Base-by-base conservation (phyloP, 2,329 filamentous ascomycete genomes). In the Xylariomycetidae sp. region DNA sequence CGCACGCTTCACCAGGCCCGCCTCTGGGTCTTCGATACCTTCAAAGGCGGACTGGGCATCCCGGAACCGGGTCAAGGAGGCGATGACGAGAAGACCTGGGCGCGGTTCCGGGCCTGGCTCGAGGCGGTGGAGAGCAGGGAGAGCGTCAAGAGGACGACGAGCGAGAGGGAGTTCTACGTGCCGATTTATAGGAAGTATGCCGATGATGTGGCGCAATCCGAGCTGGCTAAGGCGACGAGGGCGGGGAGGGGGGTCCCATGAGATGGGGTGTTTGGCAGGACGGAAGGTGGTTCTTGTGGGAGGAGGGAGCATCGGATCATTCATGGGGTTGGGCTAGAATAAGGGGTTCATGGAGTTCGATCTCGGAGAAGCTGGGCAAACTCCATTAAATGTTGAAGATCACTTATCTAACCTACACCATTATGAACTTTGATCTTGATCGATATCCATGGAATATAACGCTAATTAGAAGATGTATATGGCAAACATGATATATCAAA, bases 1-100 rank as follows among this genome's bases (percentile, higher is more conserved):
- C 9, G 4, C 5, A 16, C 5, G 18, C 19, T 16, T 12, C 11
- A 7, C n/a, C 15, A 37, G 30, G 14, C 30, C 30, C 60, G 74
- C 15, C 48, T 76, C 5, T 80, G 74, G 72, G 58, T 75, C 3
- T 75, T 78, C 45, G 74, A 80, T 40, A 65, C 74, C 39, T 78
- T 71, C 46, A 78, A 79, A 36, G 68, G 66, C 2, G 72, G 72
- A 0, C 40, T 69, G n/a, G 65, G 67, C 0, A 62, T 78, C 25
- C 70, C 70, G 2, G 62, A 53, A 11, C 52, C 64, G 20, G 70
- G 70, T 0, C 29, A 67, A 32, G 67, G 63, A 3, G 70, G 66
- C 1, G 56, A 63, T 8, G 67, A 76, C 38, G 70, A 74, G 42
- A 49, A 45, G 17, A 53, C 63, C 11, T 79, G 73, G 74, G 54